phyloP scores from a whole-genome alignment of 2,329 filamentous ascomycete genomes.

The Fonsecaea monophora region DNA sequence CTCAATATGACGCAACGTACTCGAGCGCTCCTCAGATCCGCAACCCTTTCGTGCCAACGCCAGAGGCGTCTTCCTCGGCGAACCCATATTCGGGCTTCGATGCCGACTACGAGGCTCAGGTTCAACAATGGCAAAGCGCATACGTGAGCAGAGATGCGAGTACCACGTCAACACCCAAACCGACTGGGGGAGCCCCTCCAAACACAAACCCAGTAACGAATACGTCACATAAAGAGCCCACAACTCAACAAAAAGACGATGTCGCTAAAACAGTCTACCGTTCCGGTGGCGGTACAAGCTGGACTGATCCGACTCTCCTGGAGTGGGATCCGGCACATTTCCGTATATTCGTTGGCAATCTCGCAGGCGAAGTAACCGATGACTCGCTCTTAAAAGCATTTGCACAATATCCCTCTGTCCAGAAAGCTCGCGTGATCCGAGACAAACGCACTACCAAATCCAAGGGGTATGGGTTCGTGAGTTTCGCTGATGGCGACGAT shows the following conservation, averaged over 20 bases:
- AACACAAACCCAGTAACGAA: conserved; percentile 42
- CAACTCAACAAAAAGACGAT: conserved; percentile 52
- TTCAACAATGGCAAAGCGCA: conserved; percentile 93
- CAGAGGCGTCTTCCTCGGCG: conserved; percentile 59
- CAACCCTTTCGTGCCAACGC: conserved; percentile 73
- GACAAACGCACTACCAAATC: conserved; percentile 97
- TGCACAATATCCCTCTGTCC: conserved; percentile 81
- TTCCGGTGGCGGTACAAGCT: conserved; percentile 87
- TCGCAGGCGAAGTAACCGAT: conserved; percentile 96
- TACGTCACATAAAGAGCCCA: conserved; percentile 40
- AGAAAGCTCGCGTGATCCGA: conserved; percentile 90
- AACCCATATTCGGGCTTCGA: conserved; percentile 55
- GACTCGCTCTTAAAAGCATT: conserved; percentile 96
- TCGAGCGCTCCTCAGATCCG: conserved; percentile 65
- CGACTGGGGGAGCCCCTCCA: conserved; percentile 42
- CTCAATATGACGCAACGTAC: conserved; percentile 53
- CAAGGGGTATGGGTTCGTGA: conserved; percentile 95
- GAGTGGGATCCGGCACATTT: conserved; percentile 97
- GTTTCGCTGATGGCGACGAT: conserved; percentile 92
- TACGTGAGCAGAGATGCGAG: conserved; percentile 71
- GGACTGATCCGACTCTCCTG: conserved; percentile 85
- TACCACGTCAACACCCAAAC: conserved; percentile 32
- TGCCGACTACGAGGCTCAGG: conserved; percentile 85
- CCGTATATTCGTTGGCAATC: conserved; percentile 93
- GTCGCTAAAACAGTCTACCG: conserved; percentile 81